phyloP scores from a whole-genome alignment of 208 protist genomes.

The Polymyxa betae region DNA sequence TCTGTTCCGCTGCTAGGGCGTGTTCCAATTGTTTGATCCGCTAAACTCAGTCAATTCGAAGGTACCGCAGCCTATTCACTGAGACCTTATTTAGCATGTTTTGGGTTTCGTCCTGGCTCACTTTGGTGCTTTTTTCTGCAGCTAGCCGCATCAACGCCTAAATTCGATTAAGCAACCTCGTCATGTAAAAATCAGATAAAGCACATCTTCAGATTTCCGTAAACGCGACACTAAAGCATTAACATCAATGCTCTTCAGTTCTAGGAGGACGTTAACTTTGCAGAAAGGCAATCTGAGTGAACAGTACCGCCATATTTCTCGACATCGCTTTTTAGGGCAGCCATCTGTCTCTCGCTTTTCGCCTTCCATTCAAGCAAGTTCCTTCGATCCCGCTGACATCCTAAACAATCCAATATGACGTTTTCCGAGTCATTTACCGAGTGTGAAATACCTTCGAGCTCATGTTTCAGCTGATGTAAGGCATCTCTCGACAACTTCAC shows the following conservation, averaged over 20 bases:
- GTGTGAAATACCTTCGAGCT: neutral
- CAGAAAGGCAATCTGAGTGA: neutral
- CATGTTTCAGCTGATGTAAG: neutral
- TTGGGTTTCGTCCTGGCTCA: neutral
- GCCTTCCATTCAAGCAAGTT: neutral
- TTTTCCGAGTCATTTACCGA: neutral
- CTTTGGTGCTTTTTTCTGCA: neutral
- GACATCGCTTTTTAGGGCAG: slow-evolving; percentile 14
- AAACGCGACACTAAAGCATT: neutral
- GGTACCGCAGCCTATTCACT: neutral
- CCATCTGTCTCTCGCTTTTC: neutral
- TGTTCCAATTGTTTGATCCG: neutral
- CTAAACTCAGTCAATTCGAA: neutral
- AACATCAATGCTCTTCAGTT: neutral
- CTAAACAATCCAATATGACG: neutral
- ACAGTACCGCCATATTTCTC: neutral
- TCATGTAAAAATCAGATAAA: neutral
- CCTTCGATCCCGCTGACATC: neutral
- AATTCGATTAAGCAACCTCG: neutral
- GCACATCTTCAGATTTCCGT: neutral
- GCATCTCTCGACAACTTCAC: neutral
- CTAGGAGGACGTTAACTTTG: neutral
- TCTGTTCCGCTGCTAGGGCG: neutral
- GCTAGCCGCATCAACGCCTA: neutral
- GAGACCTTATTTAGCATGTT: neutral